phyloP scores from a whole-genome alignment of 176 grass and related monocot species.

The Eleusine indica region DNA sequence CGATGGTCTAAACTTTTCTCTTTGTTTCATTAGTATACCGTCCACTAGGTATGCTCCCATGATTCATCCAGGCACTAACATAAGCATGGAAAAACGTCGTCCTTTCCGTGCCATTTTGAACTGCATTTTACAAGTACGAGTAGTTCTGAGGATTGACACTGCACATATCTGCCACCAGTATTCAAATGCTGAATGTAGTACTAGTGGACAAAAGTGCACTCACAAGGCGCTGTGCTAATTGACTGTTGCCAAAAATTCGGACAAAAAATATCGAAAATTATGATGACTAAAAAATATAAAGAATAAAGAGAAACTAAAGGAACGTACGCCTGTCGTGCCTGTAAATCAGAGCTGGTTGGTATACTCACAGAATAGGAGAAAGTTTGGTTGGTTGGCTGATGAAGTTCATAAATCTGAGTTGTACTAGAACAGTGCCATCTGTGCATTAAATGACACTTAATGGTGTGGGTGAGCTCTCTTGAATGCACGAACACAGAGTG shows the following conservation, averaged over 20 bases:
- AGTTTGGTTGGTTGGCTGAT: slow-evolving; percentile 56
- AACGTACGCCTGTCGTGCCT: neutral
- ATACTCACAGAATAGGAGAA: slow-evolving; percentile 20
- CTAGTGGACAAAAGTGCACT: neutral
- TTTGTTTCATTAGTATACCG: neutral
- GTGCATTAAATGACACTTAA: slow-evolving; percentile 48
- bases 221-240: neutral
- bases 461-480: slow-evolving; percentile 45
- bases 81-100: neutral
- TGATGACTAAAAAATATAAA: neutral
- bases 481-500: slow-evolving; percentile 21
- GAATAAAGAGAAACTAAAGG: neutral
- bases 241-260: slow-evolving; percentile 16
- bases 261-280: neutral
- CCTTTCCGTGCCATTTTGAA: neutral
- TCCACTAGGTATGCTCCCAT: neutral
- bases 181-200: slow-evolving; percentile 6
- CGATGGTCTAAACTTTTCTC: neutral
- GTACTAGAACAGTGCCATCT: slow-evolving; percentile 32
- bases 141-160: neutral
- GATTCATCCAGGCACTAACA: slow-evolving; percentile 4
- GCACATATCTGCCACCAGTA: neutral
- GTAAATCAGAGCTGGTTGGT: slow-evolving; percentile 28
- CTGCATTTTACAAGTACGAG: neutral
- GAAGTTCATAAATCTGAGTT: slow-evolving; percentile 47